Evolutionary conservation across 768 basidiomycete species (phyloP).

Genomic region (Suillus cothurnatus): DNA sequence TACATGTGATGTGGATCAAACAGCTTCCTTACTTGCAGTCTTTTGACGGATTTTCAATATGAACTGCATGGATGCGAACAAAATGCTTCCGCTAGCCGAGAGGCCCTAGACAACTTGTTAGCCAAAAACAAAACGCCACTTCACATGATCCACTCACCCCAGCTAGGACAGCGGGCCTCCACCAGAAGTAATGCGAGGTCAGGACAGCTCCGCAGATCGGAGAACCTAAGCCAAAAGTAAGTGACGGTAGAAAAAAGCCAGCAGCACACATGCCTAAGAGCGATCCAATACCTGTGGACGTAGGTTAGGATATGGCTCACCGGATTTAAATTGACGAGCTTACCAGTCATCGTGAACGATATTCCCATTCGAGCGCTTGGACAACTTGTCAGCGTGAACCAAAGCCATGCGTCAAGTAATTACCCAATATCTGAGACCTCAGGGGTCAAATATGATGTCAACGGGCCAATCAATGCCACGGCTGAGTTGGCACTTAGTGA

Average conservation of each 20-base stretch:
- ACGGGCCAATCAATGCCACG: constrained; percentile 43
- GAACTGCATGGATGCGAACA: not conserved
- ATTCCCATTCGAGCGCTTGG: constrained; percentile 45
- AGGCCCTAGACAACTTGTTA: not conserved
- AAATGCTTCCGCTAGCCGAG: not conserved
- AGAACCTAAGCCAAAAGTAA: constrained; percentile 40
- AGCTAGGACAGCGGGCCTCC: constrained; percentile 55
- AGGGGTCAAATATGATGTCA: constrained; percentile 46
- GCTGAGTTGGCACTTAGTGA: constrained; percentile 22
- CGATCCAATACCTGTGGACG: constrained; percentile 25
- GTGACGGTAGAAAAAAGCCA: constrained; percentile 13
- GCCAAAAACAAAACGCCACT: not conserved
- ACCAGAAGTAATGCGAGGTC: constrained; percentile 53
- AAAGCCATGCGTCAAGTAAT: constrained; percentile 8
- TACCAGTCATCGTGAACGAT: constrained; percentile 47
- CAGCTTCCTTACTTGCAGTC: not conserved
- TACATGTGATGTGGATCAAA: not conserved
- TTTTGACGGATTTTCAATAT: not conserved
- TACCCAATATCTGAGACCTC: constrained; percentile 54
- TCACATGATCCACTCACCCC: constrained; percentile 32
- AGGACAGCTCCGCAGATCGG: constrained; percentile 62
- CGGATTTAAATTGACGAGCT: constrained; percentile 9
- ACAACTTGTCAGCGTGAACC: constrained; percentile 2
- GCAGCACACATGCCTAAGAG: constrained; percentile 20
- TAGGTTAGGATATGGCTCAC: not conserved